Evolutionary conservation across 2,329 filamentous ascomycete genomes (phyloP), one percentile per base, ranked within the genome.

Genomic region (Parastagonospora nodorum): DNA sequence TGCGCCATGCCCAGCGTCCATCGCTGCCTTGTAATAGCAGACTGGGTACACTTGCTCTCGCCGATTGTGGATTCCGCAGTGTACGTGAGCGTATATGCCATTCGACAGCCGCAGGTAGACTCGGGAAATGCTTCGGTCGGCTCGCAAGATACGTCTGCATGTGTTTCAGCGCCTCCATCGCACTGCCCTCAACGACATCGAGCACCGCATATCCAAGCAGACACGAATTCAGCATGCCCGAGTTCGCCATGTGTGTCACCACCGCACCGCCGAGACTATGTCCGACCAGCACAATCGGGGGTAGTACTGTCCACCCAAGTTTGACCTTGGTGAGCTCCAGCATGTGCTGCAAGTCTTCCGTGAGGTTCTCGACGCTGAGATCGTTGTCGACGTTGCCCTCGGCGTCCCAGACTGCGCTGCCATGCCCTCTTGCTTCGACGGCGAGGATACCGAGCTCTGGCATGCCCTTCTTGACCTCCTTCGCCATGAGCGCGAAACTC

Each of bases 241-340:
- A 81, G 66, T 83, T 85, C 10, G 92, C 92, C 48, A 95, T 80
- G 66, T 96, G 86, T 0, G 91, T 95, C 8, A 96, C 86, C 0
- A 97, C 90, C 6, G 93, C 93, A 11, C 94, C 94, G 45, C 94
- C 94, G 2, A 97, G 84, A 33, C 90, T 96, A 75, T 99, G 94
- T 27, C 94, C 94, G 7, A 99, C 86, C 0, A 97, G 83, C 27
- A 97, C 77, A 19, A 93, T 76, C 30, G 88, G 84, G 1, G 94
- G 94, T 11, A 94, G 73, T 4, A 78, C 76, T 0, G 81, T 65
- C 93, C 93, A 97, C 39, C 77, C 77, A 84, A 95, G 88, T 60
- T 84, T 80, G 8, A 71, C 61, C 64, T 86, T 82, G 0, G 90
- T 88, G 52, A 88, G 81, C 27, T 81, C 75, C 43, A 97, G 81